Evolutionary conservation across 2,329 filamentous ascomycete genomes (phyloP).

Genomic region (Didymella pomorum): DNA sequence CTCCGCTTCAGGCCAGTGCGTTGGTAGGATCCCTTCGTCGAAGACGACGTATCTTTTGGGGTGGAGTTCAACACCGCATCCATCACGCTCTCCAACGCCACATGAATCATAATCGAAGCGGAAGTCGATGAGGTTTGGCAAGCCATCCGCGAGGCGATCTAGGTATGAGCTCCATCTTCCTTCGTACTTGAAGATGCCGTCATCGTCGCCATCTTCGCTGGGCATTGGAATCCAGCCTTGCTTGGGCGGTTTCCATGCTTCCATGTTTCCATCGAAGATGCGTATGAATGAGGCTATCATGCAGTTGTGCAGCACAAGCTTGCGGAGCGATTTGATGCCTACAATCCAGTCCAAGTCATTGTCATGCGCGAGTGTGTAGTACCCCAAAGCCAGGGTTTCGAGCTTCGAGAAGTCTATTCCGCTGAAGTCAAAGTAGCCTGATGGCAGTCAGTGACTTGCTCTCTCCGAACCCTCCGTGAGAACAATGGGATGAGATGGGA

Average conservation of each 20-base stretch:
- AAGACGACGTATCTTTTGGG: constrained; percentile 16
- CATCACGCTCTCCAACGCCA: background rate
- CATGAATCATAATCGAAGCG: constrained; percentile 4
- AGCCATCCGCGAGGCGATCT: background rate
- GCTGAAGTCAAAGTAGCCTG: constrained; percentile 12
- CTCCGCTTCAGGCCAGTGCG: constrained; percentile 17
- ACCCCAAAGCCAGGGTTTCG: constrained; percentile 17
- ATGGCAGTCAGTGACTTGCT: background rate
- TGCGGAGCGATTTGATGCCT: constrained; percentile 13
- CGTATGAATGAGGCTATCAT: constrained; percentile 19
- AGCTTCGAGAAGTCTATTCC: constrained; percentile 20
- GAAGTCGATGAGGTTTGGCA: constrained; percentile 1
- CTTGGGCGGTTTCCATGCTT: background rate
- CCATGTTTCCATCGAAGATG: constrained; percentile 2
- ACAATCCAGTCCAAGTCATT: constrained; percentile 20
- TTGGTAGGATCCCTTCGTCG: constrained; percentile 19
- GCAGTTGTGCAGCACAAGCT: constrained; percentile 19
- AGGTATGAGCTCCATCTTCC: constrained; percentile 1
- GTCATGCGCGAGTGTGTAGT: constrained; percentile 24
- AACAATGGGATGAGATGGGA: background rate
- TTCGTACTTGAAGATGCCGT: background rate
- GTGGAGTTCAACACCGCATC: constrained; percentile 2
- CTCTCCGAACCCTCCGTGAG: too few relatives aligned
- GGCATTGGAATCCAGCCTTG: constrained; percentile 4
- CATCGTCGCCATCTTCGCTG: background rate